A percentile compares a stretch with the other conserved stretches of the same genome.
These are phyloP conservation scores for Metschnikowia amazonensis DNA, from an alignment of 805 yeast genomes.

Conservation along the genomic window DNA sequence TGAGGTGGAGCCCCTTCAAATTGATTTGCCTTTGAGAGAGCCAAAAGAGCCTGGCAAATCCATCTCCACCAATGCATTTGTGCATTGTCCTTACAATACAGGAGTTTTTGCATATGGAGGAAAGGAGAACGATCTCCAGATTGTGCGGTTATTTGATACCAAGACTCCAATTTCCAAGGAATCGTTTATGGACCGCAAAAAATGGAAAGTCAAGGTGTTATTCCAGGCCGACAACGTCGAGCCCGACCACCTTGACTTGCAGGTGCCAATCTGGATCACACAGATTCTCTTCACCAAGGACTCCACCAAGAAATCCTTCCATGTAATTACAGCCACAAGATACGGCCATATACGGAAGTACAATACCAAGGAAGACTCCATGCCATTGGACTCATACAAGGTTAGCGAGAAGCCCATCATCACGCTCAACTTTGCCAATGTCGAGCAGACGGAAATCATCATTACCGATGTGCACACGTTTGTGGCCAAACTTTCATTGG, in stretches of 20 bases:
- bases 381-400: slow-evolving; percentile 59
- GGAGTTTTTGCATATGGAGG: slow-evolving; percentile 81
- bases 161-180: slow-evolving; percentile 14
- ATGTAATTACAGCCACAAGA: slow-evolving; percentile 63
- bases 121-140: slow-evolving; percentile 67
- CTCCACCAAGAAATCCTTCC: slow-evolving; percentile 37
- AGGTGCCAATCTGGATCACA: slow-evolving; percentile 80
- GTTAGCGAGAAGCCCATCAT: slow-evolving; percentile 53
- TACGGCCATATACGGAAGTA: slow-evolving; percentile 76
- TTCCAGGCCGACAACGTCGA: slow-evolving; percentile 83
- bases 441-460: slow-evolving; percentile 40
- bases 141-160: slow-evolving; percentile 36
- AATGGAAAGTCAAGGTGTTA: slow-evolving; percentile 26
- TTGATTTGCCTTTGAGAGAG: slow-evolving; percentile 17
- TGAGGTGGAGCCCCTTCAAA: slow-evolving; percentile 27
- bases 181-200: slow-evolving; percentile 16
- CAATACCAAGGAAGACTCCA: slow-evolving; percentile 61
- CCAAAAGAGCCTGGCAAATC: not conserved
- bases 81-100: slow-evolving; percentile 43
- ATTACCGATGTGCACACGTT: slow-evolving; percentile 72
- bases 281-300: slow-evolving; percentile 46
- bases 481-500: slow-evolving; percentile 50
- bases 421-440: slow-evolving; percentile 35
- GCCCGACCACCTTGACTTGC: slow-evolving; percentile 69
- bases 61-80: slow-evolving; percentile 40